Evolutionary conservation across 139 green algal genomes (phyloP).

Genomic region (Chlorella sp.): DNA sequence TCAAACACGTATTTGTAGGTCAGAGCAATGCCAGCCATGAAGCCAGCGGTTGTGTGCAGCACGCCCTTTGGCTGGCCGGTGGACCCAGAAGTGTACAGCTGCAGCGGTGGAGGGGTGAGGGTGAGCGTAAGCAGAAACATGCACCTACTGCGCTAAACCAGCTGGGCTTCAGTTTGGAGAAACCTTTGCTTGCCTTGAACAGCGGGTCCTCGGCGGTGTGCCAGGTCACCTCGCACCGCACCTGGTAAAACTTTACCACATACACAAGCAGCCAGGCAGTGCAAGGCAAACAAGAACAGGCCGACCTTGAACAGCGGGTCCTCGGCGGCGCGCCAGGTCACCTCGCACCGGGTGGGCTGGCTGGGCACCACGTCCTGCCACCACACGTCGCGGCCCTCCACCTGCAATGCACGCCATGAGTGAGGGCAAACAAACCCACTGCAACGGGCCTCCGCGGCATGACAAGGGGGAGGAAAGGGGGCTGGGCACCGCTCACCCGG

Average conservation of each 20-base stretch:
- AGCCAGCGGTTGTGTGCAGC: conserved; percentile 89
- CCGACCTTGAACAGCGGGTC: conserved; percentile 93
- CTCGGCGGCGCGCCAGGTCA: conserved; percentile 93
- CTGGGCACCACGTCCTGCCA: conserved; percentile 81
- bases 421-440: too few species aligned
- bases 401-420: too few species aligned
- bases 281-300: neutral
- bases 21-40: conserved; percentile 85
- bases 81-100: conserved; percentile 96
- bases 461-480: too few species aligned
- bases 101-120: neutral
- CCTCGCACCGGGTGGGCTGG: conserved; percentile 69
- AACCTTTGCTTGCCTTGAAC: too few species aligned
- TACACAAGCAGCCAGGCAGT: too few species aligned
- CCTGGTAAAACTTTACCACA: too few species aligned
- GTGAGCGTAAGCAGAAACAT: neutral
- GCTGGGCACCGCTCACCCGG: neutral
- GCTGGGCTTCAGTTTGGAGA: too few species aligned
- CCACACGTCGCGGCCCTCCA: conserved; percentile 77
- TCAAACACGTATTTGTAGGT: conserved; percentile 83
- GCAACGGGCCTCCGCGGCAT: too few species aligned
- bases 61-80: conserved; percentile 98
- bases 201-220: conserved; percentile 89
- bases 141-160: too few species aligned
- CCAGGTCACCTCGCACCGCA: conserved; percentile 83